Conservation (phyloP, 257 asterid species). For the Scutellaria barbata region DNA sequence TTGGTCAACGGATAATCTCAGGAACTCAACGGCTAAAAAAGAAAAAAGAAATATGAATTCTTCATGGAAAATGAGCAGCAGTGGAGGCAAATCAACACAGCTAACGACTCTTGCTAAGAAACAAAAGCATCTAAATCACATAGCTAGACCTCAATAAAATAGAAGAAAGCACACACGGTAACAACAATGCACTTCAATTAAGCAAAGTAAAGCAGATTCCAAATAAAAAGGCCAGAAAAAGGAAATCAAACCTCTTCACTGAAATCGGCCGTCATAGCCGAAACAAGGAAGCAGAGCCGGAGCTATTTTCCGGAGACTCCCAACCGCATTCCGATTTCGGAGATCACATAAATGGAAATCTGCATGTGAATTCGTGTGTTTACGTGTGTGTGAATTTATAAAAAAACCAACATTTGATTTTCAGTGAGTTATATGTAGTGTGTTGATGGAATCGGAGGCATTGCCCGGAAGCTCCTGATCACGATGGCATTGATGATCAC, state of each 20-base stretch:
- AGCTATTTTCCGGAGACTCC: constrained; percentile 1
- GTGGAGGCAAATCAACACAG: constrained; percentile 19
- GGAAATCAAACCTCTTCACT: constrained; percentile 32
- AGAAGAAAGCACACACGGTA: neutral
- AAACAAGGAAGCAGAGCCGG: neutral
- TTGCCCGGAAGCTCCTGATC: constrained; percentile 41
- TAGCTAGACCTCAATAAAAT: neutral
- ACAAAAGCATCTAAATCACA: constrained; percentile 21
- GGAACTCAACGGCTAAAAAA: neutral
- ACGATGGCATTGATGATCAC: constrained; percentile 31
- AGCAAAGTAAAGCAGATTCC: neutral
- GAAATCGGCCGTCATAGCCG: constrained; percentile 48
- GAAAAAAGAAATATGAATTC: neutral
- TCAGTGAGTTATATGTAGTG: neutral
- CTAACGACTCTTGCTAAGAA: constrained; percentile 10
- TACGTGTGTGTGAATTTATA: constrained; percentile 16
- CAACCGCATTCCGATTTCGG: constrained; percentile 20
- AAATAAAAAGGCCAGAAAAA: neutral
- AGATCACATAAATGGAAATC: constrained; percentile 17
- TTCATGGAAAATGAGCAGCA: constrained; percentile 19
- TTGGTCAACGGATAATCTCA: neutral
- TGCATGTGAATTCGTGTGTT: constrained; percentile 36
- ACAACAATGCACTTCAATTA: constrained; percentile 24
- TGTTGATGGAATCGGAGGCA: neutral
- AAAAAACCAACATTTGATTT: neutral